Evolutionary conservation across 495 filamentous ascomycete genomes (phyloP).

Genomic region (Trichoderma virens): DNA sequence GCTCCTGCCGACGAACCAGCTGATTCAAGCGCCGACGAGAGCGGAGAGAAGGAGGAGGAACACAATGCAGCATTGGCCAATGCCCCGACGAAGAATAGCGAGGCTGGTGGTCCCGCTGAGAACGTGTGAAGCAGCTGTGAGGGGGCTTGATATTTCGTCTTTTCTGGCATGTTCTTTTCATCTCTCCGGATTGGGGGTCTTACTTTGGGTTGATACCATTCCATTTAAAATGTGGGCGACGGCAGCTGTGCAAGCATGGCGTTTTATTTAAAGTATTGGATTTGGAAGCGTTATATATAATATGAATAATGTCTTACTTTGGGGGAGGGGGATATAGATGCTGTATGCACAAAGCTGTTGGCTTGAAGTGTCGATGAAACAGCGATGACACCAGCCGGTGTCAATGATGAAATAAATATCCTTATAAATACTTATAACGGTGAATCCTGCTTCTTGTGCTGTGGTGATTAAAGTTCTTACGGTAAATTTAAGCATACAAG

Average conservation of each 20-base stretch:
- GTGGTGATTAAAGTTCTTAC: background rate
- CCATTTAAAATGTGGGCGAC: background rate
- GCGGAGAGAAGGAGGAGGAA: background rate
- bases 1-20: background rate
- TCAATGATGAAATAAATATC: background rate
- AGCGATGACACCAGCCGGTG: background rate
- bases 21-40: background rate
- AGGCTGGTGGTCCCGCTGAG: background rate
- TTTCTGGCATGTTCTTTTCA: background rate
- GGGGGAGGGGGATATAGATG: background rate
- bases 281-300: background rate
- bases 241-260: background rate
- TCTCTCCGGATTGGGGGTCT: background rate
- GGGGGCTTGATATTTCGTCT: background rate
- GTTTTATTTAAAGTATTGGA: background rate
- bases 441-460: background rate
- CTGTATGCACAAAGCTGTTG: background rate
- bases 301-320: background rate
- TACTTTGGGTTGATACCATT: background rate
- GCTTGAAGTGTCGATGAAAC: background rate
- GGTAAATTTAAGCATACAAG: background rate
- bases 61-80: background rate
- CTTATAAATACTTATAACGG: background rate
- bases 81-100: background rate
- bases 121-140: background rate